A percentile compares a stretch with the other conserved stretches of the same genome.
Conservation (phyloP, 371 early-diverging fungal genomes). For the Haplosporangium sp. region DNA sequence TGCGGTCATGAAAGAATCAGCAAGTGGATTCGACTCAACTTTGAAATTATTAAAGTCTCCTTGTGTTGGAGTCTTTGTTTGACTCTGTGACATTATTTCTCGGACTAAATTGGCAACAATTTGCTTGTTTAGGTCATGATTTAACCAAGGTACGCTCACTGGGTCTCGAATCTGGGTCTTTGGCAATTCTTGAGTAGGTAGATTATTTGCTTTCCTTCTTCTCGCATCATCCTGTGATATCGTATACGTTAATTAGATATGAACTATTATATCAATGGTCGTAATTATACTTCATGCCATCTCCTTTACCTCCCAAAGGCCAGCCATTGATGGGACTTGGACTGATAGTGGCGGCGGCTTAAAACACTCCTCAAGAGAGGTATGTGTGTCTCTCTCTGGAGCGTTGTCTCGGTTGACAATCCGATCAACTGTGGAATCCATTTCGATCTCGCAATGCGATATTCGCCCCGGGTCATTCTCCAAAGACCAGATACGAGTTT, state of each 20-base stretch:
- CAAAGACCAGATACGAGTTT: slow-evolving; percentile 35
- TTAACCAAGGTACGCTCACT: slow-evolving; percentile 41
- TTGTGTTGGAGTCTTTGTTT: slow-evolving; percentile 22
- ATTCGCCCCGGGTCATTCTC: slow-evolving; percentile 46
- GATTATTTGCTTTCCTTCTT: slow-evolving; percentile 46
- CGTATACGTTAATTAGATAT: not conserved
- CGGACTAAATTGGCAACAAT: slow-evolving; percentile 46
- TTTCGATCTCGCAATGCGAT: slow-evolving; percentile 84
- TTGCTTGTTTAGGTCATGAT: slow-evolving; percentile 31
- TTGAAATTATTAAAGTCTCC: slow-evolving; percentile 33
- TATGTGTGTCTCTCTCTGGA: slow-evolving; percentile 69
- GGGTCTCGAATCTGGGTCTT: slow-evolving; percentile 41
- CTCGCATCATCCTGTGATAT: slow-evolving; percentile 56
- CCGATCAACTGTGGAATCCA: slow-evolving; percentile 71
- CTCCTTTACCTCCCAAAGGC: slow-evolving; percentile 46
- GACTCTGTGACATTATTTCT: slow-evolving; percentile 35
- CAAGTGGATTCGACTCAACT: slow-evolving; percentile 23
- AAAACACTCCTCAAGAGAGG: slow-evolving; percentile 43
- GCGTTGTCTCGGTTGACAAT: slow-evolving; percentile 78
- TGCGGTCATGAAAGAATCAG: slow-evolving; percentile 22
- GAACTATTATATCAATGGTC: not conserved
- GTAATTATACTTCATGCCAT: not conserved
- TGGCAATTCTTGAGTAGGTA: slow-evolving; percentile 42
- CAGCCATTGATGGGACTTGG: slow-evolving; percentile 42
- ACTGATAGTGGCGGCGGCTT: slow-evolving; percentile 29